These are phyloP conservation scores for Myochromella boudieri DNA, from an alignment of 768 basidiomycete species.

Conservation along the genomic window DNA sequence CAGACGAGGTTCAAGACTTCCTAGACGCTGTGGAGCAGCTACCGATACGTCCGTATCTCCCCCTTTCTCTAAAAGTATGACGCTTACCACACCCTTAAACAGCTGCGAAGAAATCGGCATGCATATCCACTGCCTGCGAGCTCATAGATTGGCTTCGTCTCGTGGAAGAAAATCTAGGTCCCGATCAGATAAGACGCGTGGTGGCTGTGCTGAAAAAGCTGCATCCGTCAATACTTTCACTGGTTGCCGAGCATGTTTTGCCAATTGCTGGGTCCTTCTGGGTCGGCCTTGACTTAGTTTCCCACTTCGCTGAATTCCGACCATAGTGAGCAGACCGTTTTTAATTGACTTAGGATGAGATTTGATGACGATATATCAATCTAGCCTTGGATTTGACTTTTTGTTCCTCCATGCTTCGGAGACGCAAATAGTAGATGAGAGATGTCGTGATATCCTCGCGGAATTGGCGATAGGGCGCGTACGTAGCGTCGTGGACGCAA, in stretches of 20 bases:
- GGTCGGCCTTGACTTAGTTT: slow-evolving; percentile 30
- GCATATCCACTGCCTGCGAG: slow-evolving; percentile 46
- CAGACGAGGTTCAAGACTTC: slow-evolving; percentile 39
- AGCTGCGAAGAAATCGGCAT: slow-evolving; percentile 27
- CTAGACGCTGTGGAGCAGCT: slow-evolving; percentile 41
- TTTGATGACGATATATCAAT: not conserved
- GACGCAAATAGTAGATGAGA: slow-evolving; percentile 24
- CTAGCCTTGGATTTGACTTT: slow-evolving; percentile 37
- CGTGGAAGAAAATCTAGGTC: slow-evolving; percentile 30
- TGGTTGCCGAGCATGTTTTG: slow-evolving; percentile 43
- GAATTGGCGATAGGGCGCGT: slow-evolving; percentile 26
- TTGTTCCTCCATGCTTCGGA: slow-evolving; percentile 38
- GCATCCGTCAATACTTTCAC: slow-evolving; percentile 39
- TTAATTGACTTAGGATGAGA: not conserved
- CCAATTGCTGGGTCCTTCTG: slow-evolving; percentile 44
- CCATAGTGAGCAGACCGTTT: slow-evolving; percentile 8
- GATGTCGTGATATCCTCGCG: slow-evolving; percentile 34
- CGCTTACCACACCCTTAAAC: slow-evolving; percentile 29
- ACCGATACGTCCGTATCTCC: slow-evolving; percentile 43
- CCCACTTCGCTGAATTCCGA: slow-evolving; percentile 20
- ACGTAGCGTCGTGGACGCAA: slow-evolving; percentile 28
- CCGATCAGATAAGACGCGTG: slow-evolving; percentile 41
- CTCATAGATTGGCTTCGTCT: slow-evolving; percentile 68
- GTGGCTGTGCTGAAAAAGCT: slow-evolving; percentile 37
- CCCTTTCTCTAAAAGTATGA: not conserved